phyloP scores from a whole-genome alignment of 2,329 filamentous ascomycete species.

The Pyricularia pennisetigena region DNA sequence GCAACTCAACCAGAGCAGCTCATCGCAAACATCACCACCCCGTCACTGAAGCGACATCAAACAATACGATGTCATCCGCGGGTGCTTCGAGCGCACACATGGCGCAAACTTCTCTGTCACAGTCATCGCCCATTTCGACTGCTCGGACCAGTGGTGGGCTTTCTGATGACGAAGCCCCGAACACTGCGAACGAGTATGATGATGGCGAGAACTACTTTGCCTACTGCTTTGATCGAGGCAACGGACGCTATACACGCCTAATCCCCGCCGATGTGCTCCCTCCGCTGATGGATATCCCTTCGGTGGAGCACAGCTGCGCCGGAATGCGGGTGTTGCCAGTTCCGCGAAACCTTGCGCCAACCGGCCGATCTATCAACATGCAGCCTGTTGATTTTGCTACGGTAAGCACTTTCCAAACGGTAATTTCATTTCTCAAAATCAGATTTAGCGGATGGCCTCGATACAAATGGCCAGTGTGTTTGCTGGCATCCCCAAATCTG shows the following conservation, averaged over 20 bases:
- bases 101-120: not conserved
- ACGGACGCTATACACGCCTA: slow-evolving; percentile 43
- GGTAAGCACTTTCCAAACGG: not conserved
- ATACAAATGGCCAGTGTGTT: not conserved
- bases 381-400: not conserved
- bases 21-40: not conserved
- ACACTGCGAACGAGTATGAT: not conserved
- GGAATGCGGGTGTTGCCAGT: slow-evolving; percentile 39
- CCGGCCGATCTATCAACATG: not conserved
- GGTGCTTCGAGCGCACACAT: not conserved
- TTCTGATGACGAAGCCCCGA: not conserved
- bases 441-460: not conserved
- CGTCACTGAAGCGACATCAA: not conserved
- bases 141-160: not conserved
- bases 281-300: slow-evolving; percentile 30
- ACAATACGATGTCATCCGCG: not conserved
- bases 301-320: slow-evolving; percentile 23
- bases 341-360: slow-evolving; percentile 15
- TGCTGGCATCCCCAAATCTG: not conserved
- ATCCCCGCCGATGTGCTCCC: slow-evolving; percentile 46
- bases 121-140: not conserved
- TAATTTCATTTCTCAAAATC: not conserved
- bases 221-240: slow-evolving; percentile 43
- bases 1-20: not conserved
- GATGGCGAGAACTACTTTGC: not conserved